Conservation (phyloP, 2,329 filamentous ascomycete species). For the Colletotrichum shisoi region DNA sequence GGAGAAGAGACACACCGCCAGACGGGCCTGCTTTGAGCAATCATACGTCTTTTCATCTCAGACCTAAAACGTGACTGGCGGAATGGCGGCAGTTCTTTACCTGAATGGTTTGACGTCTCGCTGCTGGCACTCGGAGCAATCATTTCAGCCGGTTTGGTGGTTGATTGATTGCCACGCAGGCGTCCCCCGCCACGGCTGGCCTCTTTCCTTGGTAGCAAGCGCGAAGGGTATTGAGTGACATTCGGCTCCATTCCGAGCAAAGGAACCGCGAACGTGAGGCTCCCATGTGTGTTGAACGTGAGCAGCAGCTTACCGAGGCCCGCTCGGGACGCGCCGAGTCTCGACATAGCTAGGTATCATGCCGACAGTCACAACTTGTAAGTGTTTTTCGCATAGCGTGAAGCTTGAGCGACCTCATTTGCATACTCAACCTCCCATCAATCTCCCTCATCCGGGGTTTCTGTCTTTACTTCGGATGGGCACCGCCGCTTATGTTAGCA, state of each 20-base stretch:
- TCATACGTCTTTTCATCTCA: too few species aligned
- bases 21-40: too few species aligned
- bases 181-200: not conserved
- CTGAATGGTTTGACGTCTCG: too few species aligned
- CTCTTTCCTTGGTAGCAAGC: not conserved
- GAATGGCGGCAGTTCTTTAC: too few species aligned
- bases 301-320: not conserved
- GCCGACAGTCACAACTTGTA: not conserved
- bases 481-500: not conserved
- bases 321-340: not conserved
- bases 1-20: too few species aligned
- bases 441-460: not conserved
- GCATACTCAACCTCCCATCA: too few species aligned
- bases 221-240: not conserved
- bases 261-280: not conserved
- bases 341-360: not conserved
- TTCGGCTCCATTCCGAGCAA: not conserved
- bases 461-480: not conserved
- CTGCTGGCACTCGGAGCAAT: too few species aligned
- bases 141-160: too few species aligned
- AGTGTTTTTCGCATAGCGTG: not conserved
- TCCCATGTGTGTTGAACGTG: not conserved
- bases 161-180: too few species aligned
- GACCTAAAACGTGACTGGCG: too few species aligned
- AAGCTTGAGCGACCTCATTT: not conserved